phyloP scores from a whole-genome alignment of 495 filamentous ascomycete genomes.

The Apodospora peruviana region DNA sequence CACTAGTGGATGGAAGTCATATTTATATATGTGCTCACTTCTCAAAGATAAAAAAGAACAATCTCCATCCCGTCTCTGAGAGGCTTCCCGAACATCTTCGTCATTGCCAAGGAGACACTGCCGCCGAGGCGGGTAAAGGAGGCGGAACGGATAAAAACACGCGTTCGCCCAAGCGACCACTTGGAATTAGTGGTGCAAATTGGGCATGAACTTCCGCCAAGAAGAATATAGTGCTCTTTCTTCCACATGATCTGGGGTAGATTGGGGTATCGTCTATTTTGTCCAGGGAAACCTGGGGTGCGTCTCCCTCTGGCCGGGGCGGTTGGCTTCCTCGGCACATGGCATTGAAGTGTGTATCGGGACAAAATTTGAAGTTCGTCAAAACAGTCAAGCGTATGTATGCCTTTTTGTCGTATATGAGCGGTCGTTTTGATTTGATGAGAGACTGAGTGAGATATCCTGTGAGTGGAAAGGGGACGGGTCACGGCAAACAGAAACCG shows the following conservation, averaged over 20 bases:
- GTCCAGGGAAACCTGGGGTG: constrained; percentile 10
- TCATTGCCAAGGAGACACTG: constrained; percentile 7
- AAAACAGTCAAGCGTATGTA: not conserved
- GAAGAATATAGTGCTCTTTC: constrained; percentile 1
- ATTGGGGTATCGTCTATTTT: not conserved
- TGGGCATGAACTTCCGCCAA: not conserved
- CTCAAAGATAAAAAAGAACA: not conserved
- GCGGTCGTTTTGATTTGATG: no score
- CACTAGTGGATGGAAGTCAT: not conserved
- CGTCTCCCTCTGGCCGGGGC: no score
- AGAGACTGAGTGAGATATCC: no score
- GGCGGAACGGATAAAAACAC: constrained; percentile 9
- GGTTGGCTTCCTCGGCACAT: not conserved
- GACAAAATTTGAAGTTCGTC: not conserved
- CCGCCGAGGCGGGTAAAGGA: constrained; percentile 8
- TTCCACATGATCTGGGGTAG: constrained; percentile 13
- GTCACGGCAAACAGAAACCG: no score
- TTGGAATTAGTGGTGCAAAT: constrained; percentile 3
- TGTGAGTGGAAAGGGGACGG: no score
- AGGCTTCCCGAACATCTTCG: not conserved
- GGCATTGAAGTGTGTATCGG: not conserved
- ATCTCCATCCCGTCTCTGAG: not conserved
- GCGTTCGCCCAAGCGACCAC: constrained; percentile 2
- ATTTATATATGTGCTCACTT: not conserved
- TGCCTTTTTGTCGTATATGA: no score